Evolutionary conservation across 2,329 filamentous ascomycete genomes (phyloP).

Genomic region (Truncatella angustata): DNA sequence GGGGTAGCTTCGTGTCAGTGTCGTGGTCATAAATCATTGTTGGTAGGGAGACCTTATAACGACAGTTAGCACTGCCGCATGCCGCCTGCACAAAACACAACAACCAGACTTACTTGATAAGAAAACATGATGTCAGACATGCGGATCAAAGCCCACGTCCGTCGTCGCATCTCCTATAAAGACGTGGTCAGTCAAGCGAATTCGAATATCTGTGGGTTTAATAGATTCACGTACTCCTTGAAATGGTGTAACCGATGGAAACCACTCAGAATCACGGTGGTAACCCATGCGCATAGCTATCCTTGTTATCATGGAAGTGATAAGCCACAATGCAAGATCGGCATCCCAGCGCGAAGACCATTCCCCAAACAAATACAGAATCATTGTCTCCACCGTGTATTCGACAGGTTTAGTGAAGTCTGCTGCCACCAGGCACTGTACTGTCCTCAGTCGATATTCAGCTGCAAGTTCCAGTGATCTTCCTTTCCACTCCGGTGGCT

Average conservation of each 20-base stretch:
- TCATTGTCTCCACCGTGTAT: slow-evolving; percentile 75
- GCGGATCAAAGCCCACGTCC: slow-evolving; percentile 68
- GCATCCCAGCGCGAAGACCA: slow-evolving; percentile 72
- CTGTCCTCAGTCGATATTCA: slow-evolving; percentile 69
- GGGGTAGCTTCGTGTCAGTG: slow-evolving; percentile 72
- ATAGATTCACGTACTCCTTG: slow-evolving; percentile 57
- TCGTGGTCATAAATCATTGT: slow-evolving; percentile 72
- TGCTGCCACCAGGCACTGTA: slow-evolving; percentile 73
- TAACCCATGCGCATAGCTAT: slow-evolving; percentile 70
- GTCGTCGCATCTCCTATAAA: slow-evolving; percentile 64
- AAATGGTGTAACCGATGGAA: slow-evolving; percentile 68
- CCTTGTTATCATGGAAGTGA: slow-evolving; percentile 54
- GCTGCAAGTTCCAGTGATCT: slow-evolving; percentile 57
- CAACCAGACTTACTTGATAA: slow-evolving; percentile 53
- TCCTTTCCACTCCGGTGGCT: slow-evolving; percentile 76
- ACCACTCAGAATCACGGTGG: slow-evolving; percentile 75
- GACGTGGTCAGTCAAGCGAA: too few relatives aligned
- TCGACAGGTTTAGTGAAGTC: slow-evolving; percentile 75
- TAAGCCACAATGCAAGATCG: slow-evolving; percentile 64
- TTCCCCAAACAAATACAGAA: slow-evolving; percentile 74
- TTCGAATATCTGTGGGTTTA: too few relatives aligned
- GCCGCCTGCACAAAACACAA: neutral
- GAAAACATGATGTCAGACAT: slow-evolving; percentile 77
- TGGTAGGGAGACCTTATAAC: slow-evolving; percentile 49
- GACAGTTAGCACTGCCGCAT: neutral